phyloP scores from a whole-genome alignment of 805 yeast species.

The Myxozyma mucilagina region DNA sequence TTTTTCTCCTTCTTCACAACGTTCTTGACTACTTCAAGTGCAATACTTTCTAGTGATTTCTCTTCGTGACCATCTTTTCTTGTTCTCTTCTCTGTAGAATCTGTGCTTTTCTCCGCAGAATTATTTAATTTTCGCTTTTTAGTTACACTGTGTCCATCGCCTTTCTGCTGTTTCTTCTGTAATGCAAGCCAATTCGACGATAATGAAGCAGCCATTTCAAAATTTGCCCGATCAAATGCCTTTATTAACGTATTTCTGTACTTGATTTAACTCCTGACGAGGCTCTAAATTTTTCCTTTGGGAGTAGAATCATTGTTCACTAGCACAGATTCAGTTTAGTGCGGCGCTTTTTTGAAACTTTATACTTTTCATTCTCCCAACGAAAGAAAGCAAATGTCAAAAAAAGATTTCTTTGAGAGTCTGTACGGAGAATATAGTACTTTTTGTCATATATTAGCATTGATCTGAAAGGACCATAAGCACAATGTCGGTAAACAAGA shows the following conservation, averaged over 20 bases:
- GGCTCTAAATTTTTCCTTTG: conserved; percentile 3
- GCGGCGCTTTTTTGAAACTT: neutral
- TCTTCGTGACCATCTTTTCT: neutral
- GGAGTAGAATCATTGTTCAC: neutral
- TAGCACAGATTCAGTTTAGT: neutral
- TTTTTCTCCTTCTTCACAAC: neutral
- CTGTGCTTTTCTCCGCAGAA: neutral
- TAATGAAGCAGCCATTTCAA: conserved; percentile 9
- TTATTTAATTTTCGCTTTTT: conserved; percentile 2
- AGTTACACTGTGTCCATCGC: neutral
- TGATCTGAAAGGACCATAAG: neutral
- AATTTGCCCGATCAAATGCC: neutral
- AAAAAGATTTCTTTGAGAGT: neutral
- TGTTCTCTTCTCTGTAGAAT: neutral
- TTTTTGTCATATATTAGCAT: neutral
- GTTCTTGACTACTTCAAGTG: neutral
- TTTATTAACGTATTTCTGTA: too few species aligned
- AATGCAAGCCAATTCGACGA: conserved; percentile 27
- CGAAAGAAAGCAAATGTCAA: neutral
- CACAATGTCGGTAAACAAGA: neutral
- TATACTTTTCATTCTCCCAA: neutral
- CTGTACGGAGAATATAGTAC: neutral
- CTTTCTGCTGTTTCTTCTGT: conserved; percentile 3
- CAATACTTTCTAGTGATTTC: conserved; percentile 1
- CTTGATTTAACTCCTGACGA: neutral